A percentile compares a stretch with the other conserved stretches of the same genome.
Conservation (phyloP, 306 rosid genomes). For the Prunus mongolica region DNA sequence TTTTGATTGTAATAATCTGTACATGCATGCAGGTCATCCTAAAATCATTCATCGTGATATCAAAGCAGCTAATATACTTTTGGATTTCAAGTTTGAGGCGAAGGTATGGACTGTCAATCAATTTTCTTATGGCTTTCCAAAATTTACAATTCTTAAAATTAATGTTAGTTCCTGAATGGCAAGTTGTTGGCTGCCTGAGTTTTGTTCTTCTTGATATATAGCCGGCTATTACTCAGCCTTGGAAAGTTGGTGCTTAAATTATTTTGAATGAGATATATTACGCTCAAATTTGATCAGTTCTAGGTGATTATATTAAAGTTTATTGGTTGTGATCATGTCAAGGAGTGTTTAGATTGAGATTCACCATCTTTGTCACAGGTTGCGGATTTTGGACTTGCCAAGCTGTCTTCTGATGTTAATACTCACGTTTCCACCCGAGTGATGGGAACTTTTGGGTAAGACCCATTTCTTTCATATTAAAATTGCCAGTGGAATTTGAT, state of each 20-base stretch:
- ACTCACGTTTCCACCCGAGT: constrained; percentile 97
- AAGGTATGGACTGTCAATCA: constrained; percentile 43
- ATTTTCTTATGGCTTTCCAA: neutral
- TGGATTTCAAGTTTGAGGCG: constrained; percentile 91
- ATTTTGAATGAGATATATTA: neutral
- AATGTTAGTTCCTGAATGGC: neutral
- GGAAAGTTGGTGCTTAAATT: neutral
- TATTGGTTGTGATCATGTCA: neutral
- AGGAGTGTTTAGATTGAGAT: neutral
- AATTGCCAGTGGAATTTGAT: neutral
- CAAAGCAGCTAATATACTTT: constrained; percentile 79
- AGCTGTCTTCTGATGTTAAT: constrained; percentile 68
- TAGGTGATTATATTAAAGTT: neutral
- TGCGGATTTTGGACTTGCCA: constrained; percentile 97
- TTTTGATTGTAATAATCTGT: constrained; percentile 8
- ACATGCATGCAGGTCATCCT: constrained; percentile 69
- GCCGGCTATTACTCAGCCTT: neutral
- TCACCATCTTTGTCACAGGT: constrained; percentile 47
- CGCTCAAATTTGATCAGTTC: too few species aligned
- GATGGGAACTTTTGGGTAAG: constrained; percentile 99
- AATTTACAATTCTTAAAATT: neutral
- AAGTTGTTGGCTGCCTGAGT: neutral
- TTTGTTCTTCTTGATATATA: neutral
- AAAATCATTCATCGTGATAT: constrained; percentile 98
- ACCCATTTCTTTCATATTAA: neutral